phyloP scores from a whole-genome alignment of 495 filamentous ascomycete genomes.

The Penicillium lagena region DNA sequence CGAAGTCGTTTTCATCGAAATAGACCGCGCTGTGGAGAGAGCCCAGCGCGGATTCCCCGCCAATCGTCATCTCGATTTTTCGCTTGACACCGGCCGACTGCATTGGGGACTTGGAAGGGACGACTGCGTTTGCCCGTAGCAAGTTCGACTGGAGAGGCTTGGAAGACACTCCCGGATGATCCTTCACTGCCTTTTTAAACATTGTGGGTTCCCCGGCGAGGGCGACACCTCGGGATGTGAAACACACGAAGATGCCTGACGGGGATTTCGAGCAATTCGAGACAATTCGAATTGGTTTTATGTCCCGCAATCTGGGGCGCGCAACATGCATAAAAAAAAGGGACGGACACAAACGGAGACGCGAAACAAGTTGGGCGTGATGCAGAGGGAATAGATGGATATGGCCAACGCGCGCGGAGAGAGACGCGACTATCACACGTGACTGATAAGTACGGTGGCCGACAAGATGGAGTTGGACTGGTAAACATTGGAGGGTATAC shows the following conservation, averaged over 20 bases:
- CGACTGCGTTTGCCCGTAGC: slow-evolving; percentile 14
- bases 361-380: not conserved
- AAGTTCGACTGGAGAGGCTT: slow-evolving; percentile 35
- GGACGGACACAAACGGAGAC: slow-evolving; percentile 1
- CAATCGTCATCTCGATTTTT: slow-evolving; percentile 34
- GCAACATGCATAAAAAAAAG: slow-evolving; percentile 30
- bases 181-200: slow-evolving; percentile 40
- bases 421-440: slow-evolving; percentile 27
- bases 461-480: too few species aligned
- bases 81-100: slow-evolving; percentile 34
- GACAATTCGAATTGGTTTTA: slow-evolving; percentile 13
- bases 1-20: slow-evolving; percentile 52
- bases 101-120: slow-evolving; percentile 13
- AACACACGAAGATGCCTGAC: slow-evolving; percentile 17
- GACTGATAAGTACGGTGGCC: slow-evolving; percentile 16
- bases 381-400: not conserved
- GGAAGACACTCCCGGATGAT: slow-evolving; percentile 25
- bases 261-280: slow-evolving; percentile 16
- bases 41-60: slow-evolving; percentile 27
- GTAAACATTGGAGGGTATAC: too few species aligned
- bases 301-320: slow-evolving; percentile 7
- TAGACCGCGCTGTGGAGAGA: slow-evolving; percentile 41
- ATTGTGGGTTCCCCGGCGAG: slow-evolving; percentile 18
- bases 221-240: slow-evolving; percentile 9
- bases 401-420: slow-evolving; percentile 8